Base-by-base conservation (phyloP, 164 flowering plant genomes). In the Protea cynaroides region DNA sequence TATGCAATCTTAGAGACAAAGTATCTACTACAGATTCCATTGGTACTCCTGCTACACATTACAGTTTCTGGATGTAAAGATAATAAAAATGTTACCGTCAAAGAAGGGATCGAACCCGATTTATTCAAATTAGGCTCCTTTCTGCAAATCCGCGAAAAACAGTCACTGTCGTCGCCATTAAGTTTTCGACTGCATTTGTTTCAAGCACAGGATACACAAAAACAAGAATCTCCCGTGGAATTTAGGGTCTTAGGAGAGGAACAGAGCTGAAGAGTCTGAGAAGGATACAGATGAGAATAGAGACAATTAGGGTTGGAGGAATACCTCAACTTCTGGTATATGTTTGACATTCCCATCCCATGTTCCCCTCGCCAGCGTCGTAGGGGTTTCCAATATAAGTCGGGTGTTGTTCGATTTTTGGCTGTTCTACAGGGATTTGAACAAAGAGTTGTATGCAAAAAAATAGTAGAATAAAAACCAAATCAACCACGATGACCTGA, bases 291-390 rank as follows among this genome's bases (percentile, higher is more conserved):
- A 29, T 44, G 43, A 52, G 55, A 67, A 52, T 8, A 1, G 2
- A 55, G 54, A 44, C 0, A 25, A 56, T 23, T 24, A 60, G 57
- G 22, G 46, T 53, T 65, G 23, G 64, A 62, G 44, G 59, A 36
- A 56, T 62, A 56, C 64, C 75, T 73, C 69, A 77, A 54, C 13
- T 43, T 72, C 43, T 36, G 62, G 56, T 12, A 37, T 5, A 51
- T 8, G 21, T 29, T 40, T 43, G 65, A 59, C 52, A 63, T 56
- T 58, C 36, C 57, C 69, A 36, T 66, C 63, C 49, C 65, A 61
- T 49, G 38, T 44, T 38, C 44, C 44, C 12, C 40, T 8, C 9
- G 4, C 34, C 2, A 29, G 34, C 34, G 34, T 29, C 34, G 34
- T 5, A 2, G 34, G 34, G 34, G 34, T 29, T 29, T 29, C 5